These are phyloP conservation scores for Gastrodia elata DNA, from an alignment of 106 monocot species.

Conservation along the genomic window DNA sequence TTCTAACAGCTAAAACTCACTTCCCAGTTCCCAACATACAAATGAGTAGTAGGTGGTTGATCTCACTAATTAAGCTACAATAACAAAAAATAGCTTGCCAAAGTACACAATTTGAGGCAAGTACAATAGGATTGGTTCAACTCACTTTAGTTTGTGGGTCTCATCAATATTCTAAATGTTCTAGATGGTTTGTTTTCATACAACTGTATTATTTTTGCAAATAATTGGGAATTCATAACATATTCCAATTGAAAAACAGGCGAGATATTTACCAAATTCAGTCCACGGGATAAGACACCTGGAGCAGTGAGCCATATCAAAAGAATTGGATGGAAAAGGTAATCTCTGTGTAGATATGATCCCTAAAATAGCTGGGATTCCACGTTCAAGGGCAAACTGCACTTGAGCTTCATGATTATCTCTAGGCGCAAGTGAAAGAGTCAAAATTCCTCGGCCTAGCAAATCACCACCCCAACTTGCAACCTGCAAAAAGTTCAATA, in stretches of 20 bases:
- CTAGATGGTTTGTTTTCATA: too few species aligned
- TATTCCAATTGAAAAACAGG: neutral
- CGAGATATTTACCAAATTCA: slow-evolving; percentile 55
- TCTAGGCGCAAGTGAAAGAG: slow-evolving; percentile 77
- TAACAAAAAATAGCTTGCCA: too few species aligned
- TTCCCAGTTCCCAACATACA: neutral
- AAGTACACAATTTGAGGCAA: too few species aligned
- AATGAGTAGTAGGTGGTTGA: neutral
- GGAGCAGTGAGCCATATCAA: slow-evolving; percentile 85
- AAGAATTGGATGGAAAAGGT: slow-evolving; percentile 73
- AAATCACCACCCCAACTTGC: slow-evolving; percentile 89
- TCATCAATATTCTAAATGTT: too few species aligned
- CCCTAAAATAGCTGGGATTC: slow-evolving; percentile 80
- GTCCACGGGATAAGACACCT: slow-evolving; percentile 85
- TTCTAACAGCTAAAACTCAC: neutral
- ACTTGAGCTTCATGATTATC: slow-evolving; percentile 94
- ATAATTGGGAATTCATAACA: too few species aligned
- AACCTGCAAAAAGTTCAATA: slow-evolving; percentile 30
- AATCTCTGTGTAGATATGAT: slow-evolving; percentile 82
- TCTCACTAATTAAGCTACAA: neutral
- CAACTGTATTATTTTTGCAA: too few species aligned
- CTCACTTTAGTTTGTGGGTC: too few species aligned
- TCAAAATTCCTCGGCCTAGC: slow-evolving; percentile 56
- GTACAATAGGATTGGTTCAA: too few species aligned
- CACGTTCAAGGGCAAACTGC: slow-evolving; percentile 82